These are phyloP conservation scores for Panus rudis DNA, from an alignment of 768 basidiomycete species.

Conservation along the genomic window DNA sequence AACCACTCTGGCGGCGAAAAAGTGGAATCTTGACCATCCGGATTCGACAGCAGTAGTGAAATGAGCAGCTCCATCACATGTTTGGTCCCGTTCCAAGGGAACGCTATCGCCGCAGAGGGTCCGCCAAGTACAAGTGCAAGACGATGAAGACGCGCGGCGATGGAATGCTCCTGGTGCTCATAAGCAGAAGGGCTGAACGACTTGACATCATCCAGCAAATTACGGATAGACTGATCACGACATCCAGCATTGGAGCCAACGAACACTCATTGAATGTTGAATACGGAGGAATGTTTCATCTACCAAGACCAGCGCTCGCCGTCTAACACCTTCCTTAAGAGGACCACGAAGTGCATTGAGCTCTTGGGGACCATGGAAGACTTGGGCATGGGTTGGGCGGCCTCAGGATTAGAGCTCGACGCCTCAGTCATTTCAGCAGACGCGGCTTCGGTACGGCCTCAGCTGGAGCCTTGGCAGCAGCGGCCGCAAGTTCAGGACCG, in stretches of 20 bases:
- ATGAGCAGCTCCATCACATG: conserved; percentile 63
- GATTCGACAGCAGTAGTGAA: conserved; percentile 58
- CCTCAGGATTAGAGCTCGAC: too few relatives aligned
- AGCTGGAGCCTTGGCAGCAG: too few relatives aligned
- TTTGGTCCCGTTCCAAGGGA: conserved; percentile 45
- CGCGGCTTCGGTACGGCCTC: too few relatives aligned
- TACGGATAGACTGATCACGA: conserved; percentile 58
- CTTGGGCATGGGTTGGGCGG: too few relatives aligned
- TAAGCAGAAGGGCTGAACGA: conserved; percentile 57
- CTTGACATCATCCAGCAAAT: conserved; percentile 74
- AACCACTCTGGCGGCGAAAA: conserved; percentile 77
- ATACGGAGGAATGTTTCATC: conserved; percentile 83
- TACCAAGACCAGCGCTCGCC: conserved; percentile 68
- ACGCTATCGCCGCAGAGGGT: conserved; percentile 34
- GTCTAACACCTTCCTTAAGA: conserved; percentile 56
- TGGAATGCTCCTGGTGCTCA: conserved; percentile 65
- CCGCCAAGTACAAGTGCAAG: conserved; percentile 81
- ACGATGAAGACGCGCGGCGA: conserved; percentile 79
- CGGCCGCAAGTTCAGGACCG: too few relatives aligned
- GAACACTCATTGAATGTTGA: conserved; percentile 82
- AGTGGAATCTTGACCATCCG: too few relatives aligned
- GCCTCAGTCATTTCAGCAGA: too few relatives aligned
- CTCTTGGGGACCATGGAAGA: too few relatives aligned
- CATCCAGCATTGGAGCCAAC: conserved; percentile 52
- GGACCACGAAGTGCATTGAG: conserved; percentile 61